Conservation (phyloP, 1,284 basidiomycete species). For the Sphaerobolus stellatus region DNA sequence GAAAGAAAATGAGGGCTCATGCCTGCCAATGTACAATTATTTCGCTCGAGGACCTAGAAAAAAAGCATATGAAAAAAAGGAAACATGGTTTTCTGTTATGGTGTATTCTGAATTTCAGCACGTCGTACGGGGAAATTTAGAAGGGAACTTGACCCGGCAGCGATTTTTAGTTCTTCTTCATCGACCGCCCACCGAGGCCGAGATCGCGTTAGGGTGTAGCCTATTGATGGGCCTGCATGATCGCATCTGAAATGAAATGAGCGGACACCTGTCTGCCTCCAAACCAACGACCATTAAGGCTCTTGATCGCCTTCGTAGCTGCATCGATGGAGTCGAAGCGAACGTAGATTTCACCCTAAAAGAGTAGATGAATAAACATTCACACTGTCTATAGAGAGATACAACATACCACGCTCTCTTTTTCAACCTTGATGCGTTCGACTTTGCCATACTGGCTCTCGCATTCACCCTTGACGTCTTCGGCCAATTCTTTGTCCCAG, state of each 20-base stretch:
- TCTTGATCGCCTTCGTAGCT: constrained; percentile 82
- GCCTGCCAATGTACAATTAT: constrained; percentile 12
- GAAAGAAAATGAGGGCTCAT: constrained; percentile 13
- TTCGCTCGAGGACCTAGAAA: constrained; percentile 17
- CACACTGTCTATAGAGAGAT: neutral
- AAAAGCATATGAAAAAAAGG: constrained; percentile 5
- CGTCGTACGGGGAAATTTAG: constrained; percentile 2
- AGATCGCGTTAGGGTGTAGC: no score
- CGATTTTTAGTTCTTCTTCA: neutral
- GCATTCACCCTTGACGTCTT: constrained; percentile 94
- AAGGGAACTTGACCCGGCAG: constrained; percentile 12
- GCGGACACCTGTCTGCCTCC: constrained; percentile 87
- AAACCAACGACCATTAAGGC: constrained; percentile 94
- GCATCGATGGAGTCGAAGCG: constrained; percentile 81
- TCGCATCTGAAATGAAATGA: constrained; percentile 84
- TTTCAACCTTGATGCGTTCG: constrained; percentile 88
- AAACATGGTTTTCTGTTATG: constrained; percentile 12
- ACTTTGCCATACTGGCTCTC: constrained; percentile 89
- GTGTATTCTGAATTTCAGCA: constrained; percentile 11
- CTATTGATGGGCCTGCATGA: constrained; percentile 89
- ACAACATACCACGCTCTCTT: constrained; percentile 78
- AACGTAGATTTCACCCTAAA: constrained; percentile 94
- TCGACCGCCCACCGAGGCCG: constrained; percentile 10
- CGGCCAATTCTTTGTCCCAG: constrained; percentile 95
- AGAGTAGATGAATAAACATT: constrained; percentile 2